These are phyloP conservation scores for Mycena kentingensis DNA, from an alignment of 768 basidiomycete genomes.

Conservation along the genomic window DNA sequence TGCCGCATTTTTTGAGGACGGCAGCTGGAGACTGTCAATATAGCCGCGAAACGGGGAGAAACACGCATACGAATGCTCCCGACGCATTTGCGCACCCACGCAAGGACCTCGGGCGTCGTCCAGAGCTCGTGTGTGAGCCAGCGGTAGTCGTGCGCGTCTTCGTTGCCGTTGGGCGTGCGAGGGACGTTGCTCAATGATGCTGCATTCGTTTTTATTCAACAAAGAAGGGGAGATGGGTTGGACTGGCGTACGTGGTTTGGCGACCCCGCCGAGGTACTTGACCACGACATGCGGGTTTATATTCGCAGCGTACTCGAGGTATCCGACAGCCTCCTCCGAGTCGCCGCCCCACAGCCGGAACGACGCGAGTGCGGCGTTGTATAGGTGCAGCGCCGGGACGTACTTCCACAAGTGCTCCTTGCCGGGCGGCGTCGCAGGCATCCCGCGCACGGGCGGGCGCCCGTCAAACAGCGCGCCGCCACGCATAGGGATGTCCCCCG, in stretches of 20 bases:
- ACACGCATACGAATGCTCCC: not conserved
- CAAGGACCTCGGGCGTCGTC: conserved; percentile 33
- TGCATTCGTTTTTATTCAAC: not conserved
- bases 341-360: conserved; percentile 33
- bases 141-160: conserved; percentile 37
- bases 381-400: conserved; percentile 19
- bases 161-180: conserved; percentile 29
- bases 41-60: not conserved
- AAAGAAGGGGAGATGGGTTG: not conserved
- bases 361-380: conserved; percentile 32
- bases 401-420: too few species aligned
- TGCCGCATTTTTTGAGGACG: conserved; percentile 28
- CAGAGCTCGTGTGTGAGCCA: conserved; percentile 36
- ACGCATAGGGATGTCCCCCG: not conserved
- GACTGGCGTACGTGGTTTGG: conserved; percentile 29
- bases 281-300: conserved; percentile 30
- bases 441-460: conserved; percentile 13
- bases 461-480: conserved; percentile 16
- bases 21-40: not conserved
- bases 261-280: conserved; percentile 32
- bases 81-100: conserved; percentile 24
- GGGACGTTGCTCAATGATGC: conserved; percentile 24
- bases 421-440: too few species aligned
- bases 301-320: conserved; percentile 29
- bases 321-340: conserved; percentile 29